Base-by-base conservation (phyloP, 305 asterid genomes). In the Fraxinus sp. region DNA sequence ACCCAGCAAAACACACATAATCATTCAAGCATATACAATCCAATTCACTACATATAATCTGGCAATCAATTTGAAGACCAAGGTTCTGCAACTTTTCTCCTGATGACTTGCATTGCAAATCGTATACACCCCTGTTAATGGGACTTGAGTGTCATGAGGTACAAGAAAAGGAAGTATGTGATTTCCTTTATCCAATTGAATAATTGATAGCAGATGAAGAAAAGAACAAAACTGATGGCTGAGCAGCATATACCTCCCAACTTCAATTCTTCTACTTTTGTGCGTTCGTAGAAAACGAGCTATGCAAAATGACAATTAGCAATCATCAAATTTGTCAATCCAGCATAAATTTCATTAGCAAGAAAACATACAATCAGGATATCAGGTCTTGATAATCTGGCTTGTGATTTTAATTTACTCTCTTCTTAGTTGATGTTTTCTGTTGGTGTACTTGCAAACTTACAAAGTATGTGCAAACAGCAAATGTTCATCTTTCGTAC, bases 21-120 rank as follows among this genome's bases (percentile, higher is more conserved):
- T 30, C 41, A 64, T 86, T 77, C 73, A 2, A 30, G 24, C 22
- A 71, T 33, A 71, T n/a, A 33, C 46, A 71, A 18, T 46, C 26
- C 37, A 62, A 80, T 55, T 68, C 75, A 55, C 75, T 72, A 78
- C 75, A 68, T 32, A 68, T 18, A 57, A 75, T 70, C 75, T 22
- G 57, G 76, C 37, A 37, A 72, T 9, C 78, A 62, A 26, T 73
- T 72, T 80, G 62, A 81, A 46, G n/a, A 66, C 57, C 43, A 64
- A 71, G 26, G 77, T 71, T 71, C 46, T 30, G 46, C 43, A 16
- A 71, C 77, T 33, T 32, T 71, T 71, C 77, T 16, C 41, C 11
- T 33, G 11, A 33, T 16, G 77, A 71, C 41, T 71, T 33, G 41
- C 36, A 14, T 33, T 14, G 14, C 8, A 36, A 33, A 71, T 16